These are phyloP conservation scores for Mucor sp. DNA, from an alignment of 371 early-diverging fungal genomes.

Conservation along the genomic window DNA sequence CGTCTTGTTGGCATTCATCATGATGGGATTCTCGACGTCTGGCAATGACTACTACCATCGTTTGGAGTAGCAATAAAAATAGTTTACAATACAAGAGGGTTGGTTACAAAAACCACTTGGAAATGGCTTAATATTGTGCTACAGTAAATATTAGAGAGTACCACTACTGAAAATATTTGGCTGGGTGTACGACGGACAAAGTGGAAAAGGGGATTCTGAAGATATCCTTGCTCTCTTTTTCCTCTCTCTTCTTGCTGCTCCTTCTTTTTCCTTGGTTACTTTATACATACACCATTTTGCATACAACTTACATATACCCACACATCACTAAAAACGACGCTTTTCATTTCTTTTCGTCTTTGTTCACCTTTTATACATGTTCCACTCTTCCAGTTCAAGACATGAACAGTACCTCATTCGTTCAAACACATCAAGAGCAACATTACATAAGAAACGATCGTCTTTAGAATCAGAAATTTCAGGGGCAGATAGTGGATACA, in stretches of 20 bases:
- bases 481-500: constrained; percentile 47
- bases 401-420: constrained; percentile 42
- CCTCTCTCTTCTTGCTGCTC: background rate
- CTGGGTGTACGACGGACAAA: background rate
- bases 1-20: constrained; percentile 20
- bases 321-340: background rate
- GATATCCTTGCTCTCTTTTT: background rate
- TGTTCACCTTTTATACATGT: constrained; percentile 21
- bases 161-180: background rate
- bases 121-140: constrained; percentile 8
- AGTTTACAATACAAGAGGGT: background rate
- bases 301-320: background rate
- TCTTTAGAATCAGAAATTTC: constrained; percentile 42
- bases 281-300: background rate
- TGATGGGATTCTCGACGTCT: constrained; percentile 19
- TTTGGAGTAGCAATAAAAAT: constrained; percentile 13
- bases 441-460: constrained; percentile 24
- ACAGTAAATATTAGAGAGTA: constrained; percentile 8
- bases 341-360: background rate
- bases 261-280: background rate
- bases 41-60: constrained; percentile 18
- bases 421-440: constrained; percentile 16
- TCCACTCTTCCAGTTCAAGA: constrained; percentile 43
- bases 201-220: constrained; percentile 6
- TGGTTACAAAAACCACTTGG: constrained; percentile 3